Evolutionary conservation across 768 basidiomycete species (phyloP), one percentile per base, ranked within the genome.

Genomic region (Chalciporus chontae): DNA sequence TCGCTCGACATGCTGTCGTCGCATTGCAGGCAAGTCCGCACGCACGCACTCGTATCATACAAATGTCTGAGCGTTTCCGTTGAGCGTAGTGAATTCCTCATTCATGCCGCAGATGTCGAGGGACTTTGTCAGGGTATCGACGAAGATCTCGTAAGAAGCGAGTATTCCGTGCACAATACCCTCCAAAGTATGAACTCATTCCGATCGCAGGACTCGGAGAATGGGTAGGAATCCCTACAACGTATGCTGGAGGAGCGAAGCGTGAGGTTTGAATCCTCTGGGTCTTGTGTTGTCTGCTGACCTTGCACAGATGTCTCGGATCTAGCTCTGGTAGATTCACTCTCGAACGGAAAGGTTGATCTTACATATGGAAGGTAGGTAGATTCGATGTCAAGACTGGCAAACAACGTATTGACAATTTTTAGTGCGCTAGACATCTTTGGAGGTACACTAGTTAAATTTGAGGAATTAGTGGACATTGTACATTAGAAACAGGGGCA

Each of bases 51-150:
- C 34, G n/a, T 40, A 21, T 50, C n/a, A 31, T 48, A 39, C 26
- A 17, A 32, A 24, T 8, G 9, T 38, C 56, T 64, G 60, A 65
- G 34, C 40, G 41, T 26, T 6, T 26, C 51, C 42, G 48, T 40
- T 48, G 23, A 46, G 43, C n/a, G 27, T 55, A 94, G 94, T 56
- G 96, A 98, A 65, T 90, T 99, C 56, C 71, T 99, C 39, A 77
- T 99, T 23, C 96, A 99, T 68, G 95, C 96, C 0, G 96, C 96
- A n/a, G 96, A 98, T 57, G 94, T 99, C 8, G 96, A 99, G 68
- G 96, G 96, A 0, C 71, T 98, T 19, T 98, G 96, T 66, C 84
- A 94, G 71, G 96, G 96, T 1, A 94, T 98, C 51, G 96, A 99
- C 66, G 81, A 91, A 62, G 83, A 84, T 15, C 78, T 99, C 4